A percentile compares a stretch with the other conserved stretches of the same genome.
phyloP scores from a whole-genome alignment of 257 asterid genomes.

The Scutellaria galericulata region DNA sequence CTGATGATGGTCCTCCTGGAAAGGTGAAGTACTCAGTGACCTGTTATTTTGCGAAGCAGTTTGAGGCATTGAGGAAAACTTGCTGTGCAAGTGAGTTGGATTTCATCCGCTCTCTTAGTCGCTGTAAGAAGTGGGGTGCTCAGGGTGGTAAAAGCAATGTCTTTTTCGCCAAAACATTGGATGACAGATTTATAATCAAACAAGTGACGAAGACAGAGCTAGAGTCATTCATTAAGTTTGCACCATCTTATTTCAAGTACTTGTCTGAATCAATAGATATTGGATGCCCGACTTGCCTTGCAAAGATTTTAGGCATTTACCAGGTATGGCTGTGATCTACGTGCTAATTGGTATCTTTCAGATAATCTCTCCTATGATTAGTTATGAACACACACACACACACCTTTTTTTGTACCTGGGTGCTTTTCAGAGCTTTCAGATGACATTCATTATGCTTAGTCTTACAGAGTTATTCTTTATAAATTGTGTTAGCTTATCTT shows the following conservation, averaged over 20 bases:
- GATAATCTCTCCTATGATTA: background rate
- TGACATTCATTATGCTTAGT: background rate
- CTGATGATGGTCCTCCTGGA: conserved; percentile 68
- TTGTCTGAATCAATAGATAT: conserved; percentile 56
- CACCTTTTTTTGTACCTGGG: background rate
- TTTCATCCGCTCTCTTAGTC: conserved; percentile 73
- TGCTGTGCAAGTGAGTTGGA: conserved; percentile 72
- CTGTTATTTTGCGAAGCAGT: conserved; percentile 74
- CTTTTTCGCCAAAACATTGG: conserved; percentile 77
- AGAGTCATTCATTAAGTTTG: conserved; percentile 77
- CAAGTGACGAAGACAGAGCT: conserved; percentile 81
- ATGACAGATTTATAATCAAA: conserved; percentile 77
- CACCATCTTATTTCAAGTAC: conserved; percentile 73
- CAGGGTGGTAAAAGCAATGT: conserved; percentile 91
- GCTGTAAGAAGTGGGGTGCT: conserved; percentile 88
- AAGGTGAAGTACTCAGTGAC: conserved; percentile 72
- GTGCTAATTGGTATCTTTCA: background rate
- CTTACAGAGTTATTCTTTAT: background rate
- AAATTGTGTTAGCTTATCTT: conserved; percentile 28
- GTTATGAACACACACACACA: background rate
- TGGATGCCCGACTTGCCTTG: conserved; percentile 81
- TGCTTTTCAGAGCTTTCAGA: conserved; percentile 18
- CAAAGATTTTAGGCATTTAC: conserved; percentile 83
- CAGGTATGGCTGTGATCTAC: conserved; percentile 55
- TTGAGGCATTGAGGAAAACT: conserved; percentile 64